Base-by-base conservation (phyloP, 2,329 filamentous ascomycete species). In the Xylaria sp. region DNA sequence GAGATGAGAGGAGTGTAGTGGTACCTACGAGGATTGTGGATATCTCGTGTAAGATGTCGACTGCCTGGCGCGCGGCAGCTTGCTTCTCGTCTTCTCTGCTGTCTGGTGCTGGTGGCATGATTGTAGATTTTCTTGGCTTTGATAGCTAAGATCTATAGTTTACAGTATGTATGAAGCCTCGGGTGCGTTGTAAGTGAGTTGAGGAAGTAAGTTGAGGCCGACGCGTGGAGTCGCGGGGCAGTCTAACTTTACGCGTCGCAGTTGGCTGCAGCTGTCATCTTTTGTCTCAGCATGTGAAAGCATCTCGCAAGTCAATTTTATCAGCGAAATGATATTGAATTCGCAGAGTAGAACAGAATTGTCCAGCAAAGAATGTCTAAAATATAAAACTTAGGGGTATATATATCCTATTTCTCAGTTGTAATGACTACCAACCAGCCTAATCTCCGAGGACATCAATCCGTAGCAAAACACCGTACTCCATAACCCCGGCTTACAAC, bases 1-100 rank as follows among this genome's bases (percentile, higher is more conserved):
- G 45, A 37, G n/a, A 42, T 43, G 31, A 61, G 33, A 33, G 14
- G 47, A 57, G 42, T 49, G n/a, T 45, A 23, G 42, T 15, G 45
- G 21, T 42, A 80, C 87, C 70, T 80, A 97, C 94, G 68, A 99
- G 84, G 57, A 99, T 89, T 43, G 92, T 95, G 53, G 94, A 90
- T 68, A 95, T 94, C 75, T 95, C 92, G 70, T 92, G 87, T 31
- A 93, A 84, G 50, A 94, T 92, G 74, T 93, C 90, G 66, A 95
- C 91, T 54, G 91, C 91, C 73, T 94, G 90, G 70, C 92, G 89
- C 17, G 92, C 92, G 25, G 91, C 91, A 69, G 86, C 86, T 76
- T 91, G 89, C 77, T 92, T 92, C 63, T 87, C 85, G 58, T 83
- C 80, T 67, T 88, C 85, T 65, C 60, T 69, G 75, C 78, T 77